A percentile compares a stretch with the other conserved stretches of the same genome.
These are phyloP conservation scores for Diospyros kaki DNA, from an alignment of 148 eudicot species.

Conservation along the genomic window DNA sequence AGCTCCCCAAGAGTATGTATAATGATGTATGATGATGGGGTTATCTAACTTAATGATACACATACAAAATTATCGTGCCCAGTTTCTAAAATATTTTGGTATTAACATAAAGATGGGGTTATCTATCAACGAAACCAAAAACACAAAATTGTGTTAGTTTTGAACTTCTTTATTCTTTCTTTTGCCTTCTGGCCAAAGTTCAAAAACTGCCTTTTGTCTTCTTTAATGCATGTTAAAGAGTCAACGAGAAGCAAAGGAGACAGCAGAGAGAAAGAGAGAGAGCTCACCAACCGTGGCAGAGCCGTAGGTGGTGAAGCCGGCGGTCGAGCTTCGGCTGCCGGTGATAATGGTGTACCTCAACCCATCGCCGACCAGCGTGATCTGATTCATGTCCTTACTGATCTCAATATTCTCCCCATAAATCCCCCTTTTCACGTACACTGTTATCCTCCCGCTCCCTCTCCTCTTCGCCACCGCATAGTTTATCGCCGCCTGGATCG, in stretches of 20 bases:
- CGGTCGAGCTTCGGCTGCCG: conserved; percentile 14
- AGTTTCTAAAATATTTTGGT: too few relatives aligned
- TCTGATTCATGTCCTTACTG: conserved; percentile 11
- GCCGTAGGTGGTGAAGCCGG: conserved; percentile 18
- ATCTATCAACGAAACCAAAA: too few relatives aligned
- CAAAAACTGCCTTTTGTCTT: too few relatives aligned
- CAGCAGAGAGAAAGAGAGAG: neutral
- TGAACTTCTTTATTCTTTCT: too few relatives aligned
- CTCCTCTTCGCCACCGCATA: conserved; percentile 22
- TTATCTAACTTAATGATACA: too few relatives aligned
- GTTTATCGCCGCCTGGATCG: conserved; percentile 40
- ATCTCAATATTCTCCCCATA: conserved; percentile 33
- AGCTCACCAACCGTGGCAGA: conserved; percentile 21
- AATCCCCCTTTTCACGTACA: conserved; percentile 36
- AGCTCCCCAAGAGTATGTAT: too few relatives aligned
- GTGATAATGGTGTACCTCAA: conserved; percentile 19
- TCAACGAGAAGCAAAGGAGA: conserved; percentile 9
- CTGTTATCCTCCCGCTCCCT: conserved; percentile 27
- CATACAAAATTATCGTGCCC: too few relatives aligned
- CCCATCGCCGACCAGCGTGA: conserved; percentile 26
- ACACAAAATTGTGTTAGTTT: too few relatives aligned
- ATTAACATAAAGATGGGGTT: too few relatives aligned
- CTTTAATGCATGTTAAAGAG: neutral
- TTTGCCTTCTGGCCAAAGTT: too few relatives aligned
- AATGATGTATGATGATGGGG: too few relatives aligned